Evolutionary conservation across 148 eudicot genomes (phyloP).

Genomic region (Spergularia bocconei): DNA sequence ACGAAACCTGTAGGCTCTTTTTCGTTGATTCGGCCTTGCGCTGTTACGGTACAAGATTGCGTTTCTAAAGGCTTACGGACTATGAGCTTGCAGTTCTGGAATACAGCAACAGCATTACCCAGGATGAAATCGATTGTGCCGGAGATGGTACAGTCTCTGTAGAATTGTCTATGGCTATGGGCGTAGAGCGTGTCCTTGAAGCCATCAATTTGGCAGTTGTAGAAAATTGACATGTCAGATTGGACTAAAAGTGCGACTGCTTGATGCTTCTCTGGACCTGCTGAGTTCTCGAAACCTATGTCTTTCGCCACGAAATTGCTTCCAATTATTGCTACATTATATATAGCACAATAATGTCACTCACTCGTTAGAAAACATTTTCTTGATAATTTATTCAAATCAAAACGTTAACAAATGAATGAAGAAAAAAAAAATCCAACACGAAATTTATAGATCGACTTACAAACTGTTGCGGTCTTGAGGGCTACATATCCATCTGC

Average conservation of each 20-base stretch:
- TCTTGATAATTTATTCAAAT: no score
- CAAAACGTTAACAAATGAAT: no score
- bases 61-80: constrained; percentile 43
- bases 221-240: constrained; percentile 35
- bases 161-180: constrained; percentile 58
- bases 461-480: constrained; percentile 58
- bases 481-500: constrained; percentile 39
- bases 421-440: background rate
- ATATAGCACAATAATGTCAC: background rate
- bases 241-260: constrained; percentile 40
- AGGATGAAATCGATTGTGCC: constrained; percentile 71
- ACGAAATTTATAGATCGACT: background rate
- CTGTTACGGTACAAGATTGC: constrained; percentile 48
- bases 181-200: constrained; percentile 29
- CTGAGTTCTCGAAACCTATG: constrained; percentile 42
- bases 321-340: constrained; percentile 35
- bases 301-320: constrained; percentile 35
- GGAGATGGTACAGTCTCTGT: constrained; percentile 52
- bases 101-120: constrained; percentile 54
- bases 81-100: constrained; percentile 53
- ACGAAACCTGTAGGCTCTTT: constrained; percentile 34
- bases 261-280: constrained; percentile 29
- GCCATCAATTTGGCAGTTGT: constrained; percentile 40
- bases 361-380: background rate
- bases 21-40: constrained; percentile 38